Evolutionary conservation across 495 filamentous ascomycete species (phyloP).

Genomic region (Penicillium argentinense): DNA sequence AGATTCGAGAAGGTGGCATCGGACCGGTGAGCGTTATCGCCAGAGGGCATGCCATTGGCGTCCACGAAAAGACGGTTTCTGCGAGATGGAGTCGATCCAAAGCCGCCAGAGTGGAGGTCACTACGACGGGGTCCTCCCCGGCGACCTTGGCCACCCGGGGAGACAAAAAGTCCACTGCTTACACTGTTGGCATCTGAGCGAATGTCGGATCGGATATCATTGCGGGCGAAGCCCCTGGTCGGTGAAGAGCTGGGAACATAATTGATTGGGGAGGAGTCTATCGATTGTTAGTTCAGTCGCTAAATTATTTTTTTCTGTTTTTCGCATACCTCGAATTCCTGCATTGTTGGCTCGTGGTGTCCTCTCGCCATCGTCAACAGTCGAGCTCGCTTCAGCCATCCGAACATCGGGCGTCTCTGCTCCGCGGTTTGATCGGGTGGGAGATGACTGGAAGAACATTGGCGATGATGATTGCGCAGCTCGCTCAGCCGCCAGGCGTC

Average conservation of each 20-base stretch:
- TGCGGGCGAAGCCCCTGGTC: slow-evolving; percentile 43
- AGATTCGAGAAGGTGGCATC: slow-evolving; percentile 88
- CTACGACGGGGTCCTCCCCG: slow-evolving; percentile 60
- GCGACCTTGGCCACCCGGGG: slow-evolving; percentile 52
- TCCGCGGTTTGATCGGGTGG: slow-evolving; percentile 54
- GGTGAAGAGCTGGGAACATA: slow-evolving; percentile 88
- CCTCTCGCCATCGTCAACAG: slow-evolving; percentile 59
- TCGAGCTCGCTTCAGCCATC: slow-evolving; percentile 60
- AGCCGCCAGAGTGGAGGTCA: slow-evolving; percentile 78
- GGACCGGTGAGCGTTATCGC: slow-evolving; percentile 54
- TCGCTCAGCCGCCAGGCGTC: slow-evolving; percentile 37
- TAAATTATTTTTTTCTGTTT: not conserved
- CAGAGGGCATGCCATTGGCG: slow-evolving; percentile 71
- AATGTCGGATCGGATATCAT: slow-evolving; percentile 50
- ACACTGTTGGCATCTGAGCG: slow-evolving; percentile 68
- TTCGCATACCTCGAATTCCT: slow-evolving; percentile 63
- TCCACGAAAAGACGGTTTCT: slow-evolving; percentile 77
- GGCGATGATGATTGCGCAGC: slow-evolving; percentile 68
- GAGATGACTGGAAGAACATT: slow-evolving; percentile 79
- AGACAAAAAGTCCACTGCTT: slow-evolving; percentile 84
- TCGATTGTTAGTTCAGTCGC: slow-evolving; percentile 6
- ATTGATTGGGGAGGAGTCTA: slow-evolving; percentile 88
- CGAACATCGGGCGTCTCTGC: slow-evolving; percentile 54
- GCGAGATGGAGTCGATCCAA: slow-evolving; percentile 62
- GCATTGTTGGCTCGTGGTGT: slow-evolving; percentile 69